Evolutionary conservation across 2,329 filamentous ascomycete genomes (phyloP), one percentile per base, ranked within the genome.

Genomic region (Fusarium liriodendri): DNA sequence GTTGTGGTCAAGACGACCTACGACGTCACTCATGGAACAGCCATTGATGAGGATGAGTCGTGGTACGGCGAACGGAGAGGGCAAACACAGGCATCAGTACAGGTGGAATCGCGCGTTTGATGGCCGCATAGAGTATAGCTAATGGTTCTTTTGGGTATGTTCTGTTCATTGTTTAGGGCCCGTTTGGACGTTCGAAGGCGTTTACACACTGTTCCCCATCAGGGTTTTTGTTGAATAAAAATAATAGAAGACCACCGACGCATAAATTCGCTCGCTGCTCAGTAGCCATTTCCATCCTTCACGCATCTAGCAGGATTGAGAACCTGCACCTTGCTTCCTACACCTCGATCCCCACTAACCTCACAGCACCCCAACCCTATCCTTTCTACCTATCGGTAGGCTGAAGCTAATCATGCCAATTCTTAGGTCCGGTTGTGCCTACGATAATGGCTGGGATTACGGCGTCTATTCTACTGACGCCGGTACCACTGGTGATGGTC

Each of bases 1-100:
- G 76, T 75, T 2, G 35, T 76, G 3, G 66, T 76, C 0, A 66
- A 57, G 1, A 76, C 64, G 16, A 64, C 72, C 0, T 76, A 75
- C 29, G 60, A 66, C 10, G 69, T 76, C 2, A 54, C 47, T 1
- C 72, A 72, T 25, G 74, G 66, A 1, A 33, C 27, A 5, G 25
- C 47, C 11, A 25, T 42, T 6, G 50, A 40, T 6, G 25, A 57
- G 4, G 47, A 68, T 0, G 58, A 57, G 10, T 54, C 47, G 11
- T 76, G 74, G 74, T 66, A 64, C 7, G 64, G 42, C 1, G 64
- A 67, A 10, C 16, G 22, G 1, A 70, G 69, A 0, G 63, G 67
- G 3, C 58, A 42, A 2, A 75, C 66, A 0, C 66, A 73, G 20
- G 71, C 72, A 0, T 71, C 61, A 1, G 69, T 73, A 6, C 68